phyloP scores from a whole-genome alignment of 345 rosid genomes.

The Moricandia arvensis region DNA sequence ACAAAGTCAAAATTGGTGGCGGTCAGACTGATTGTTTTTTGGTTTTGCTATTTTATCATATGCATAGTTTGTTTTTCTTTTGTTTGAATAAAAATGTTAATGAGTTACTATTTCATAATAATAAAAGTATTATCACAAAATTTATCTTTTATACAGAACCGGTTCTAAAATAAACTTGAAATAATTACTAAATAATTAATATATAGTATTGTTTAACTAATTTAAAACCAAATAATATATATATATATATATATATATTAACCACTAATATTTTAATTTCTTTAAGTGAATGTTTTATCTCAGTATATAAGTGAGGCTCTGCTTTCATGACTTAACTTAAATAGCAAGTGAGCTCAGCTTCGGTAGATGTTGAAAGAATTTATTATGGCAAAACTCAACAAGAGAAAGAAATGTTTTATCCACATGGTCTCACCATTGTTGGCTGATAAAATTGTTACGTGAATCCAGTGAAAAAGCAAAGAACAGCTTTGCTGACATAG shows the following conservation, averaged over 20 bases:
- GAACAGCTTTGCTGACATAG: neutral
- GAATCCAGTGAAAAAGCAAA: neutral
- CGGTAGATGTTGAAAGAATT: neutral
- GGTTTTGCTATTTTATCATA: neutral
- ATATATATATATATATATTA: too few relatives aligned
- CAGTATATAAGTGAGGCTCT: too few relatives aligned
- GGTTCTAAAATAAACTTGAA: too few relatives aligned
- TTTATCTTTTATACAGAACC: too few relatives aligned
- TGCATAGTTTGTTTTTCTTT: neutral
- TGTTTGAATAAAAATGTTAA: neutral
- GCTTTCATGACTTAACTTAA: neutral
- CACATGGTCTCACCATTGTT: neutral
- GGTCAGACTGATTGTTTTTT: neutral
- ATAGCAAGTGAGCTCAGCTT: neutral
- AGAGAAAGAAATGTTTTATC: neutral
- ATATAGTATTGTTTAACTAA: too few relatives aligned
- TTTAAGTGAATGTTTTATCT: too few relatives aligned
- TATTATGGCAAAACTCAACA: neutral
- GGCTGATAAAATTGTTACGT: neutral
- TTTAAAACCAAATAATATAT: too few relatives aligned
- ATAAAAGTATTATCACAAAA: neutral
- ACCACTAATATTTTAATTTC: too few relatives aligned
- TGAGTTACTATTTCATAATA: too few relatives aligned
- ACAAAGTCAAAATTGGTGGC: conserved; percentile 7
- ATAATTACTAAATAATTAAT: too few relatives aligned